Conservation (phyloP, 306 rosid genomes). For the Casuarina cunninghamiana region DNA sequence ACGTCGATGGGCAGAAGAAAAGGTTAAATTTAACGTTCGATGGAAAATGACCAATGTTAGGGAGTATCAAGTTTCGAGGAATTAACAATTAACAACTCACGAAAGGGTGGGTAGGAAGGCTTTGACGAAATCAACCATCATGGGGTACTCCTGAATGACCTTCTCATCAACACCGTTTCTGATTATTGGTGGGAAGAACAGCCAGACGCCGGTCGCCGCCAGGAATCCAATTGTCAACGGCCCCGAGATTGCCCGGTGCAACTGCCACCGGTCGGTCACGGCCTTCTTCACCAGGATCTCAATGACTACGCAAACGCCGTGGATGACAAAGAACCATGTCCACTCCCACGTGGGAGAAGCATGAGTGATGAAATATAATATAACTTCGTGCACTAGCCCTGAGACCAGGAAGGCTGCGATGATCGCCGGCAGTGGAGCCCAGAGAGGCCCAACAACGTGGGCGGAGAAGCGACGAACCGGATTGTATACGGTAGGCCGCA, state of each 20-base stretch:
- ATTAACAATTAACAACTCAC: not conserved
- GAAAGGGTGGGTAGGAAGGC: not conserved
- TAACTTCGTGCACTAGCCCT: slow-evolving; percentile 62
- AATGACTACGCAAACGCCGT: slow-evolving; percentile 45
- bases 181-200: slow-evolving; percentile 57
- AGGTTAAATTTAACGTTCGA: not conserved
- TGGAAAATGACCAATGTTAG: too few species aligned
- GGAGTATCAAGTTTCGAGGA: not conserved
- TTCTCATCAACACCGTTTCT: slow-evolving; percentile 50
- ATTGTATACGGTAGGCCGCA: slow-evolving; percentile 46
- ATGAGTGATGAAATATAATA: slow-evolving; percentile 60
- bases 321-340: slow-evolving; percentile 59
- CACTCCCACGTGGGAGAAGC: slow-evolving; percentile 83
- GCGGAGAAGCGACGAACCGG: slow-evolving; percentile 14
- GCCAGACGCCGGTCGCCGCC: slow-evolving; percentile 45
- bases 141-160: slow-evolving; percentile 41
- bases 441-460: slow-evolving; percentile 6
- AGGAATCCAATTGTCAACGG: slow-evolving; percentile 40
- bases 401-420: slow-evolving; percentile 50
- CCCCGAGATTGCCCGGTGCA: slow-evolving; percentile 40
- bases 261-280: slow-evolving; percentile 33
- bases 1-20: not conserved
- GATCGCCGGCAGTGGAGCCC: slow-evolving; percentile 17
- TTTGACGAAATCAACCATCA: slow-evolving; percentile 28
- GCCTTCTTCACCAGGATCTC: slow-evolving; percentile 60